These are phyloP conservation scores for Myriosclerotinia curreyana DNA, from an alignment of 2,329 filamentous ascomycete species.

Conservation along the genomic window DNA sequence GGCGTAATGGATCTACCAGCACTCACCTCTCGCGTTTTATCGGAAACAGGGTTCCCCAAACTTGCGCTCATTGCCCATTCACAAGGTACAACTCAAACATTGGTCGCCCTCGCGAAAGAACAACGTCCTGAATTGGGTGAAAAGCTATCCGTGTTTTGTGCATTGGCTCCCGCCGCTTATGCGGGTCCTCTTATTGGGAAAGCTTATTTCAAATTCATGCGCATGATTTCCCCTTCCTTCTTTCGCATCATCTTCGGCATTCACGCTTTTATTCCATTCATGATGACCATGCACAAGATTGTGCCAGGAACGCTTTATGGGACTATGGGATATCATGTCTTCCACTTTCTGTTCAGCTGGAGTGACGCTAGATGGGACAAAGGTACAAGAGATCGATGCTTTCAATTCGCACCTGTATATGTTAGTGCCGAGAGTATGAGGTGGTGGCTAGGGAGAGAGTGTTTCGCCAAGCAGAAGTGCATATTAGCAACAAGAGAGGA, in stretches of 20 bases:
- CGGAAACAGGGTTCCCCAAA: slow-evolving; percentile 79
- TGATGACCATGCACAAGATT: slow-evolving; percentile 77
- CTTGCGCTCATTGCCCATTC: slow-evolving; percentile 83
- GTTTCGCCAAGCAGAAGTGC: slow-evolving; percentile 81
- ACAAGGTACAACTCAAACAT: slow-evolving; percentile 85
- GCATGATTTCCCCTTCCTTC: slow-evolving; percentile 68
- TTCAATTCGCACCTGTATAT: slow-evolving; percentile 89
- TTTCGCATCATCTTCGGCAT: slow-evolving; percentile 87
- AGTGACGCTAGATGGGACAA: slow-evolving; percentile 81
- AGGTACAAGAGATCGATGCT: slow-evolving; percentile 74
- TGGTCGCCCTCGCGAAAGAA: slow-evolving; percentile 85
- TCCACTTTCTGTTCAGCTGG: slow-evolving; percentile 88
- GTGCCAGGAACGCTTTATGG: slow-evolving; percentile 70
- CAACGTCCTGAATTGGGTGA: slow-evolving; percentile 81
- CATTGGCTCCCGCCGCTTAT: slow-evolving; percentile 85
- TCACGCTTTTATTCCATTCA: slow-evolving; percentile 87
- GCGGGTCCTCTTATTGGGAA: slow-evolving; percentile 82
- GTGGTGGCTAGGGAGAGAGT: slow-evolving; percentile 90
- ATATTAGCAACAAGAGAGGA: slow-evolving; percentile 78
- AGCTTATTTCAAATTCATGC: slow-evolving; percentile 91
- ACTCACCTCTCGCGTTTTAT: slow-evolving; percentile 72
- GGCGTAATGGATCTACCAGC: slow-evolving; percentile 84
- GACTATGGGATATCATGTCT: slow-evolving; percentile 81
- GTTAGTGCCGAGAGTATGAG: slow-evolving; percentile 87
- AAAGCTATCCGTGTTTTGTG: slow-evolving; percentile 85